Conservation (phyloP, 306 rosid genomes). For the Acacia acuminata region DNA sequence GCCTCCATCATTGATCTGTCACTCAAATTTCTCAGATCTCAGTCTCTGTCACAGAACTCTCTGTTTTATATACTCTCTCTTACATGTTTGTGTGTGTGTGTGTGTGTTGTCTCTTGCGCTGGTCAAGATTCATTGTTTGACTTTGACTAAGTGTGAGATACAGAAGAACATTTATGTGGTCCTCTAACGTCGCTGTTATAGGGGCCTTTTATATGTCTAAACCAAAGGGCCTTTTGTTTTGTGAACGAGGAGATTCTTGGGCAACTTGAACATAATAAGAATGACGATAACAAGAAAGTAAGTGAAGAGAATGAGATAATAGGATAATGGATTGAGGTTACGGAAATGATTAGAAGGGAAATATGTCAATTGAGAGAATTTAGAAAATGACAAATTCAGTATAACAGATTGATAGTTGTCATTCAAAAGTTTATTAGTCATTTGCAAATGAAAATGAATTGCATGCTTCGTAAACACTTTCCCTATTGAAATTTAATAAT, state of each 20-base stretch:
- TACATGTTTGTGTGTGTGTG: not conserved
- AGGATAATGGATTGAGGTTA: no score
- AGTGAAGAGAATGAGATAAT: no score
- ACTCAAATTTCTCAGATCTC: not conserved
- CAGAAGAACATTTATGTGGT: not conserved
- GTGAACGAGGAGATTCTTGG: not conserved
- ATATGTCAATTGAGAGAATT: no score
- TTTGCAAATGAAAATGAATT: no score
- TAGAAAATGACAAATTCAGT: no score
- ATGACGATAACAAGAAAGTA: not conserved
- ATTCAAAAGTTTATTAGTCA: no score
- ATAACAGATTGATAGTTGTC: no score
- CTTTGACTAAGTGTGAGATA: not conserved
- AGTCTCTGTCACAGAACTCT: no score
- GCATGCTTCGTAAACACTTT: no score
- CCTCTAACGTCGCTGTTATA: slow-evolving; percentile 13
- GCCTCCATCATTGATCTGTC: slow-evolving; percentile 43
- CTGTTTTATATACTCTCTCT: no score
- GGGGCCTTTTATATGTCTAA: not conserved
- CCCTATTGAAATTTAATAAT: no score
- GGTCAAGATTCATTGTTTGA: slow-evolving; percentile 34
- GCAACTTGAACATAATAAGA: not conserved
- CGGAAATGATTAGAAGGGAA: no score
- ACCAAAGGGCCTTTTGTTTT: not conserved
- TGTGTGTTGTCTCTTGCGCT: not conserved